Base-by-base conservation (phyloP, 345 rosid genomes). In the Lenwebbia sp. region DNA sequence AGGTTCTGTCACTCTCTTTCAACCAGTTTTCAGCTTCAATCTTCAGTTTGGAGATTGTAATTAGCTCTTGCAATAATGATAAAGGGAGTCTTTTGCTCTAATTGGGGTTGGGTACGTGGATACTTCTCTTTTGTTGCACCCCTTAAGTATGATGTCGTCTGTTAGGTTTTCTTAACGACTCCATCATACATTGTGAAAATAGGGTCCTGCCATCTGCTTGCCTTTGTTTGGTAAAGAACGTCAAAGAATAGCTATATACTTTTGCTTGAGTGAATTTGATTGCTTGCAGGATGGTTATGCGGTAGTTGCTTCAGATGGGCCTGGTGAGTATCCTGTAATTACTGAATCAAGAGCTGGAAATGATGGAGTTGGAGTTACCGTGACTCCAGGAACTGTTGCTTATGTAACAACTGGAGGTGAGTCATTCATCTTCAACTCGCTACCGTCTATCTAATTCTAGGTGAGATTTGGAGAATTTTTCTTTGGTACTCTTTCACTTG, bases 341-440 rank as follows among this genome's bases (percentile, higher is more conserved):
- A 90, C 96, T 28, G 99, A 97, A 89, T 96, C 99, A 40, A 94
- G 99, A 90, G 99, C 99, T 87, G 99, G 99, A 89, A 96, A 94
- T 87, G 98, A 96, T 88, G 99, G 94, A 49, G 84, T 96, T 54
- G 99, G 95, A 76, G 95, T 97, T 54, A 91, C 89, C 40, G 92
- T 97, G 84, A 93, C 93, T 86, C 94, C 98, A 54, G 99, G 99
- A 84, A 95, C 99, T 75, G 95, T 96, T 90, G 99, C 99, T 54
- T 97, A 97, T 90, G 99, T 97, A 23, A 97, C 99, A 37, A 97
- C 99, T 70, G 99, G 99, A 94, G 99, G 99, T 95, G 62, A 84
- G 89, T 88, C 28, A 49, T 21, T 86, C 84, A 28, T 56, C 25
- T 44, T 75, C 60, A 74, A 65, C 56, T 82, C 13, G 1, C 21